phyloP scores from a whole-genome alignment of 768 basidiomycete species.

The Phlegmacium glaucopus region DNA sequence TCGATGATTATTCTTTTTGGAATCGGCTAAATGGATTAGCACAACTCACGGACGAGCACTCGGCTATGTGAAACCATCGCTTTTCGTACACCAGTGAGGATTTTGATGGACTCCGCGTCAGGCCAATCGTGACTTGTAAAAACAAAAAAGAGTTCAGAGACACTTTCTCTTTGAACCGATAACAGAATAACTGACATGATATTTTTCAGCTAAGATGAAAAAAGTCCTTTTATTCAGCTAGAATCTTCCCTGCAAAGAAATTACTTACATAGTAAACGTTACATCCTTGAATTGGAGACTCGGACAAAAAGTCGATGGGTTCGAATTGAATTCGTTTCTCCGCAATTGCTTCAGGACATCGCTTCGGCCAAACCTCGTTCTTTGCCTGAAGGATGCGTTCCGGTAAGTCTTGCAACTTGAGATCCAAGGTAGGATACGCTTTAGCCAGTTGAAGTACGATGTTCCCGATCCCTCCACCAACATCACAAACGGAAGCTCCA shows the following conservation, averaged over 20 bases:
- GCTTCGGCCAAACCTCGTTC: conserved; percentile 31
- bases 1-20: no score
- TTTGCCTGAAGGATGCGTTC: conserved; percentile 27
- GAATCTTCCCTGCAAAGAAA: background rate
- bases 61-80: conserved; percentile 32
- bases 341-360: conserved; percentile 33
- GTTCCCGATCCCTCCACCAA: conserved; percentile 34
- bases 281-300: conserved; percentile 30
- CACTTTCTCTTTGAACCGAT: background rate
- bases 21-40: no score
- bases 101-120: conserved; percentile 29
- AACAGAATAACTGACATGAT: conserved; percentile 26
- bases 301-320: conserved; percentile 37
- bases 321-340: conserved; percentile 34
- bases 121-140: conserved; percentile 40
- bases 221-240: no score
- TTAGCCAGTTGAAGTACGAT: conserved; percentile 32
- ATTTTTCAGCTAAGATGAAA: conserved; percentile 27
- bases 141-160: background rate
- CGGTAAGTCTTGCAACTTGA: conserved; percentile 36
- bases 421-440: conserved; percentile 28
- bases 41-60: conserved; percentile 33
- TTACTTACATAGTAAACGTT: conserved; percentile 41
- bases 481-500: conserved; percentile 32
- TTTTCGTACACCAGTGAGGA: conserved; percentile 31